Evolutionary conservation across 148 eudicot species (phyloP), one percentile per base, ranked within the genome.

Genomic region (Chenopodium suecicum): DNA sequence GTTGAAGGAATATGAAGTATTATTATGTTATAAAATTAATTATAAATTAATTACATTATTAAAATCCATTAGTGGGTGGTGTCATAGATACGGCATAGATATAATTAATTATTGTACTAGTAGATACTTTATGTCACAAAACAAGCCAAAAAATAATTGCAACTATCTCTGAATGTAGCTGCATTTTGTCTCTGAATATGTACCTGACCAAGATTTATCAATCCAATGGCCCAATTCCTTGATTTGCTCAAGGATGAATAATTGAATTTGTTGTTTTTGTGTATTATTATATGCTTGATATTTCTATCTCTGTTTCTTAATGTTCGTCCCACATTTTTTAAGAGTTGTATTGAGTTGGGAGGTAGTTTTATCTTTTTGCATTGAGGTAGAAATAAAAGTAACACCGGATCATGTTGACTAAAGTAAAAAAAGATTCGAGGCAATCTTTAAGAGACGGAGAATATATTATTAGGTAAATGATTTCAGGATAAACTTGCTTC

Each of bases 191-290:
- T 50, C 63, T 16, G 52, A 16, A 74, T 41, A 52, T 74, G 37
- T 27, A 27, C 34, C 41, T 52, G 77, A 74, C 10, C 4, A 48
- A 23, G 34, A 73, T 74, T 7, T 23, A 75, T 62, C 50, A 37
- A 62, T 54, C 68, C 20, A 78, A 63, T 78, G 54, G 22, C 73
- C n/a, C 70, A 63, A 58, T 50, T 78, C 70, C 31, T 1, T 73
- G 56, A 22, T 83, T 58, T 32, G 10, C 32, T 60, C 78, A n/a
- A 50, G 34, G 22, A 19, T 70, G 34, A 64, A 41, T 41, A 41
- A 41, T 41, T 19, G 60, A 22, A 46, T 77, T 46, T 25, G 22
- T 56, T 56, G 62, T 17, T 14, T 56, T 11, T 50, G 14, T 50
- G 54, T 50, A 50, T 41, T 41, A 41, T 41, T 41, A 41, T 41